Evolutionary conservation across 1,139 yeast species (phyloP), one percentile per base, ranked within the genome.

Genomic region (Lodderomyces pseudojiufengensis): DNA sequence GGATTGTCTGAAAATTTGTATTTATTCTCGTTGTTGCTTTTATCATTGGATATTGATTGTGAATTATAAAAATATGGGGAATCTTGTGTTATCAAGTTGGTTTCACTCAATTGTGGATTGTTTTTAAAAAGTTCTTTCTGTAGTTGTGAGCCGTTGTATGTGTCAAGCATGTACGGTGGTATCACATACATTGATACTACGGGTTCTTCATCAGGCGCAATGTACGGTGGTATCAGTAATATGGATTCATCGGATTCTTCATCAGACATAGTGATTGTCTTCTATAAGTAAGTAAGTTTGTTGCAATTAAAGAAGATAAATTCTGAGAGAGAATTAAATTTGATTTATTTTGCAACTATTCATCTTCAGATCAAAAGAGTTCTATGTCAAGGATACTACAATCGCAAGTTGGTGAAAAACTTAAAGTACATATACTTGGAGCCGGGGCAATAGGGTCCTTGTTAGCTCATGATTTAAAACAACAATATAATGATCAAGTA

Each of bases 401-500:
- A 18, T 18, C 20, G 7, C 20, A 18, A 18, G 20, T 18, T 5
- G 20, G 20, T 23, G 26, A 31, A 12, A 63, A 35, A 9, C 11
- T 31, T 3, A 38, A 39, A 20, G 35, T 40, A n/a, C 63, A 64
- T 43, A 48, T 70, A 9, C 49, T 70, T 18, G 78, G 77, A 2
- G 70, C 68, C 2, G 72, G 76, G 2, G 61, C 76, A 26, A 58
- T 72, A 51, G 67, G 73, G n/a, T 51, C 61, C 10, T 46, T 65
- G 9, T 49, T 64, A 22, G 65, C 65, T 14, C 65, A 69, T 46
- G 73, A 70, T 46, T 50, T 73, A 16, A 51, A 52, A 9, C 49
- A 40, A 12, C 42, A 48, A 6, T 70, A 70, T 9, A 60, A 52
- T 5, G 33, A 26, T 9, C 3, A 27, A 10, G 15, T 35, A 2